Evolutionary conservation across 1,139 yeast genomes (phyloP), one percentile per base, ranked within the genome.

Genomic region (Sugiyamaella japonica): DNA sequence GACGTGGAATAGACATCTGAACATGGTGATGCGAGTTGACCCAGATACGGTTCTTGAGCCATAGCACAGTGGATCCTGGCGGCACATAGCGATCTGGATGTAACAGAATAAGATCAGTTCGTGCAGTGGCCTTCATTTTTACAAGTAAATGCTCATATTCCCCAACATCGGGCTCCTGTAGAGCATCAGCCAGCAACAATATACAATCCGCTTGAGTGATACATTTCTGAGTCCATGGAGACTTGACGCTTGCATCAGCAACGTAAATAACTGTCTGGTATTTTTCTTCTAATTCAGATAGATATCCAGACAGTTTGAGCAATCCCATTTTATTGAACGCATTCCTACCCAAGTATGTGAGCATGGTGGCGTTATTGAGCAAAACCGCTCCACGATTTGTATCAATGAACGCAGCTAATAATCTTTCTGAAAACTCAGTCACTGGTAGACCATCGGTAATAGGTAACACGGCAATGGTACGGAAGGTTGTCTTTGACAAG

Each of bases 141-240:
- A 89, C 78, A 15, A 93, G 72, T 17, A 89, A 69, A 50, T 86
- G 77, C 70, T 93, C 99, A 66, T 84, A 90, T 54, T 90, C 97
- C 2, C 98, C 97, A 44, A 89, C 77, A 28, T 82, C 81, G 0
- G 90, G 83, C 6, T 84, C 84, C 2, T 82, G 78, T 5, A 76
- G 73, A 2, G 86, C 84, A 52, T 73, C 72, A 0, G 77, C 78
- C 6, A 75, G 62, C 25, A 75, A 61, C 54, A 83, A 76, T 2
- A 90, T 62, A 73, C 97, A 91, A 70, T 93, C 99, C 10, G 97
- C 98, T 70, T 91, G 98, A 5, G 95, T 83, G 48, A 93, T 86
- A 70, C 99, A 93, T 0, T 97, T 89, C 8, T 83, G 80, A 0
- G 97, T 89, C 99, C 99, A 93, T 32, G 84, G 80, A 0, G 97